A percentile compares a stretch with the other conserved stretches of the same genome.
phyloP scores from a whole-genome alignment of 2,329 filamentous ascomycete genomes.

The Sporothrix inflata region DNA sequence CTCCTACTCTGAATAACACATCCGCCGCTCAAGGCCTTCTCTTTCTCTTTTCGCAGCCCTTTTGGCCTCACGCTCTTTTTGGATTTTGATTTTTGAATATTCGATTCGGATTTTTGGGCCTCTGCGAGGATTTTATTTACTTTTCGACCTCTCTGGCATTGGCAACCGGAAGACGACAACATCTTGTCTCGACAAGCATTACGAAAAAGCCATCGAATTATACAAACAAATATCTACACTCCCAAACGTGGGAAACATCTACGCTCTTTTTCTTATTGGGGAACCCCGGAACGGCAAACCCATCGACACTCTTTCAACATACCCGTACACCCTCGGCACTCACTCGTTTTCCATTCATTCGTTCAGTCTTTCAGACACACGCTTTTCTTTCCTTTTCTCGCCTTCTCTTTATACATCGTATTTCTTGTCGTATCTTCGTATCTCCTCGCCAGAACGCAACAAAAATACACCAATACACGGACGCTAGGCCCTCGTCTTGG shows the following conservation, averaged over 20 bases:
- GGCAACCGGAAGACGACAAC: not conserved
- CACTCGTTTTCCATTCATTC: conserved; percentile 11
- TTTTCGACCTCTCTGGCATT: conserved; percentile 13
- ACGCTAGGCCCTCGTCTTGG: conserved; percentile 34
- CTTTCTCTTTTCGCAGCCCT: not conserved
- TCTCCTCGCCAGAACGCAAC: not conserved
- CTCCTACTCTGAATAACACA: conserved; percentile 20
- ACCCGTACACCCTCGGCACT: not conserved
- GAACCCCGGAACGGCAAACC: not conserved
- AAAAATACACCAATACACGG: conserved; percentile 8
- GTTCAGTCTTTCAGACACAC: not conserved
- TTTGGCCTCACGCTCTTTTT: conserved; percentile 16
- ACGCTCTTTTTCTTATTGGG: conserved; percentile 5
- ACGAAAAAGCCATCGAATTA: not conserved
- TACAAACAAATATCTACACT: not conserved
- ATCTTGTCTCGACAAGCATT: not conserved
- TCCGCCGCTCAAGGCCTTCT: conserved; percentile 11
- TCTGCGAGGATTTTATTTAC: conserved; percentile 19
- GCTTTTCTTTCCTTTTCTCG: not conserved
- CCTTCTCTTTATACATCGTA: not conserved
- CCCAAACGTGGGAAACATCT: conserved; percentile 16
- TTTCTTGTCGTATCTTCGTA: conserved; percentile 2
- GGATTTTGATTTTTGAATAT: conserved; percentile 9
- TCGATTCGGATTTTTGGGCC: conserved; percentile 13
- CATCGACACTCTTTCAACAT: conserved; percentile 1